These are phyloP conservation scores for Lipomyces yamadae DNA, from an alignment of 805 yeast species.

Conservation along the genomic window DNA sequence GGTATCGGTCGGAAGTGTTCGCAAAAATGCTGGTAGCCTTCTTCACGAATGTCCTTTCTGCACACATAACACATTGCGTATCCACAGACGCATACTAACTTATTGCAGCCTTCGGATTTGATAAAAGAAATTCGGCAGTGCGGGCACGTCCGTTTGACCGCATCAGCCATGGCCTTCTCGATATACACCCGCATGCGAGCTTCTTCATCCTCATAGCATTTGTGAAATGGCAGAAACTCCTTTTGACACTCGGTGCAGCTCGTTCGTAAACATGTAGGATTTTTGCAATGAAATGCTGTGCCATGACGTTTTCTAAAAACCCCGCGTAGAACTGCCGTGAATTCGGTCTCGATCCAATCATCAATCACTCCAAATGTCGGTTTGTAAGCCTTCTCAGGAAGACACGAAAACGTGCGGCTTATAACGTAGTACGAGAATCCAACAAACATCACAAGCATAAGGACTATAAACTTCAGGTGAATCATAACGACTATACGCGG, in stretches of 20 bases:
- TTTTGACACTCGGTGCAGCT: conserved; percentile 35
- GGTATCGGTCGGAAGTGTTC: conserved; percentile 35
- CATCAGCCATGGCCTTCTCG: conserved; percentile 37
- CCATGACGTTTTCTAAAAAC: conserved; percentile 33
- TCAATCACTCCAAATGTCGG: conserved; percentile 18
- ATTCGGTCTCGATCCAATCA: conserved; percentile 12
- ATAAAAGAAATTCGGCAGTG: conserved; percentile 34
- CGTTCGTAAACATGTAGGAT: conserved; percentile 29
- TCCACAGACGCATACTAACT: conserved; percentile 37
- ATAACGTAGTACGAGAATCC: conserved; percentile 1
- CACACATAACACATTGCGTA: conserved; percentile 38
- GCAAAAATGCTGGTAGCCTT: conserved; percentile 35
- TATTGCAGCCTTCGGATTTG: conserved; percentile 37
- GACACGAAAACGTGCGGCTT: background rate
- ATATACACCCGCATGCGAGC: conserved; percentile 33
- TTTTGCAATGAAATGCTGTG: conserved; percentile 28
- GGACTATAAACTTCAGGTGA: conserved; percentile 3
- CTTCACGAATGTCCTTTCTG: conserved; percentile 32
- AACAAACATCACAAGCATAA: conserved; percentile 7
- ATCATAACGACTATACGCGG: conserved; percentile 10
- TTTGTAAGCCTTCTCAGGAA: conserved; percentile 10
- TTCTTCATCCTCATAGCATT: conserved; percentile 34
- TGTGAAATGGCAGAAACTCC: conserved; percentile 36
- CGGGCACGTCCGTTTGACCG: conserved; percentile 38
- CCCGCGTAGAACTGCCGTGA: conserved; percentile 18